Evolutionary conservation across 176 grass and related monocot genomes (phyloP).

Genomic region (Ensete ventricosum): DNA sequence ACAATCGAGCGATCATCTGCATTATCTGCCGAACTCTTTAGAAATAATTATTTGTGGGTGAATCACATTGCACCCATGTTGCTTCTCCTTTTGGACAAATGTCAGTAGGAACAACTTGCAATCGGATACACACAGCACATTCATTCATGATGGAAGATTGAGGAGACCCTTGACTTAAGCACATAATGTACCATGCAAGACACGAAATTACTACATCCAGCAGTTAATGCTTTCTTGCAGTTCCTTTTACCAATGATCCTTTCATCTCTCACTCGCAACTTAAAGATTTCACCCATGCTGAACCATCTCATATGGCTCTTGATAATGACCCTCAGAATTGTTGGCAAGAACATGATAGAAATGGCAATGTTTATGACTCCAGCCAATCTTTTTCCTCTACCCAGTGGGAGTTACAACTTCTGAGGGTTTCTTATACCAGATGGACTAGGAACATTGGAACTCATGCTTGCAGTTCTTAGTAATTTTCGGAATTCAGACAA

Average conservation of each 20-base stretch:
- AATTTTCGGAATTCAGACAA: slow-evolving; percentile 16
- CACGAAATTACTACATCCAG: not conserved
- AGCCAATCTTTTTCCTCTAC: not conserved
- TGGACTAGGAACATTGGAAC: slow-evolving; percentile 5
- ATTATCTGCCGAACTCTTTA: too few species aligned
- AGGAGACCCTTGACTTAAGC: too few species aligned
- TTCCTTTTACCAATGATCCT: not conserved
- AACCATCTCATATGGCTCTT: too few species aligned
- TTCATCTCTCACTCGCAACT: not conserved
- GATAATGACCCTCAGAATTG: not conserved
- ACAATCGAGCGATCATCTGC: too few species aligned
- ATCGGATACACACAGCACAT: too few species aligned
- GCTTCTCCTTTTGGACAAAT: too few species aligned
- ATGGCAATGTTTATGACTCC: not conserved
- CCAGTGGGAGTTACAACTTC: not conserved
- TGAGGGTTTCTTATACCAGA: not conserved
- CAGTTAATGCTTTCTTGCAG: not conserved
- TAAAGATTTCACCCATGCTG: not conserved
- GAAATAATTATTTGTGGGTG: too few species aligned
- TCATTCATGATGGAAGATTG: too few species aligned
- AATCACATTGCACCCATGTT: too few species aligned
- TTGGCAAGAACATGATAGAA: not conserved
- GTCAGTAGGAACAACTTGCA: too few species aligned
- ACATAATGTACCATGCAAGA: not conserved
- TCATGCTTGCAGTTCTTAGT: slow-evolving; percentile 15